Evolutionary conservation across 768 basidiomycete genomes (phyloP).

Genomic region (Asterophora lycoperdoides): DNA sequence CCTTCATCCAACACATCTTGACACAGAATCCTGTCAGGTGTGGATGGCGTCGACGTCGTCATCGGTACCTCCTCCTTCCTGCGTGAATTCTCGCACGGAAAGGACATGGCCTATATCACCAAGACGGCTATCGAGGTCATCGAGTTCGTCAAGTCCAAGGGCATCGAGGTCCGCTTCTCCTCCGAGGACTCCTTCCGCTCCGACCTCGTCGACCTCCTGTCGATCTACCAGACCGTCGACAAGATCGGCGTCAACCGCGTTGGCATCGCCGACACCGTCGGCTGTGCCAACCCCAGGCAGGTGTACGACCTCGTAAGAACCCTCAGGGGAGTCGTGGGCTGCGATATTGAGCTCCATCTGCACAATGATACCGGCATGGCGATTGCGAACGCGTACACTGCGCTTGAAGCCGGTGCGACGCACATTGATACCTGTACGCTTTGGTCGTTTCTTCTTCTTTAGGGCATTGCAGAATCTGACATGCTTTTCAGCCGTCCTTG

Average conservation of each 20-base stretch:
- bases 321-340: slow-evolving; percentile 90
- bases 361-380: slow-evolving; percentile 99
- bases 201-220: slow-evolving; percentile 96
- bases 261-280: slow-evolving; percentile 98
- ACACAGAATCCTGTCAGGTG: slow-evolving; percentile 48
- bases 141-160: slow-evolving; percentile 99
- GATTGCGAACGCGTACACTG: slow-evolving; percentile 97
- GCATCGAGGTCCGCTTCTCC: slow-evolving; percentile 98
- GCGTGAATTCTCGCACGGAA: slow-evolving; percentile 98
- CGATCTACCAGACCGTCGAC: slow-evolving; percentile 99
- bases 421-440: slow-evolving; percentile 95
- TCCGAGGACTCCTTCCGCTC: slow-evolving; percentile 99
- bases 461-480: too few relatives aligned
- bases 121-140: slow-evolving; percentile 99
- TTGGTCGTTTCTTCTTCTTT: too few relatives aligned
- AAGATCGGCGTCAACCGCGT: slow-evolving; percentile 99
- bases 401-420: slow-evolving; percentile 97
- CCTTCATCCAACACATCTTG: neutral
- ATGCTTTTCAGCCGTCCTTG: slow-evolving; percentile 80
- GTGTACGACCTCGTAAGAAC: slow-evolving; percentile 98
- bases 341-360: slow-evolving; percentile 97
- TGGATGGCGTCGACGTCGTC: slow-evolving; percentile 98
- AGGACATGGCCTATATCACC: slow-evolving; percentile 99
- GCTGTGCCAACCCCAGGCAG: slow-evolving; percentile 97
- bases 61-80: slow-evolving; percentile 99